A percentile compares a stretch with the other conserved stretches of the same genome.
These are phyloP conservation scores for Aspergillus chevalieri DNA, from an alignment of 2,329 filamentous ascomycete genomes.

Conservation along the genomic window DNA sequence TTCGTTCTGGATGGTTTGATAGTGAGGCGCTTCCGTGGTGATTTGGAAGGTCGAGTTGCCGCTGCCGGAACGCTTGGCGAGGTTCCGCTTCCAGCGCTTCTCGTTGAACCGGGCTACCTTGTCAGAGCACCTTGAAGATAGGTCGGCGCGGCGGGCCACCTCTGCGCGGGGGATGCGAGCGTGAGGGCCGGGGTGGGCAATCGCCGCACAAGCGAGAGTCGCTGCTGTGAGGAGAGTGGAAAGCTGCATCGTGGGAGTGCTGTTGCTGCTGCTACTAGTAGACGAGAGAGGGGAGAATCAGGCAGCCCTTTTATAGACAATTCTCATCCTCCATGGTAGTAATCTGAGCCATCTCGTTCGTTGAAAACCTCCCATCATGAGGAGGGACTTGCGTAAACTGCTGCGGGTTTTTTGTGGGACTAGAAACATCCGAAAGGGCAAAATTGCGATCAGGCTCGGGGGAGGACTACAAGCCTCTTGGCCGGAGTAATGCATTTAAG, in stretches of 20 bases:
- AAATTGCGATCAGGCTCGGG: no score
- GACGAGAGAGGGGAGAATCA: neutral
- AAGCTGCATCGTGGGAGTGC: neutral
- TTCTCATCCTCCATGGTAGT: no score
- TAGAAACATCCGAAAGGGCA: no score
- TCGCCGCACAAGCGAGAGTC: neutral
- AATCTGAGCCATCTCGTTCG: no score
- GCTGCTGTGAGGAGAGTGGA: neutral
- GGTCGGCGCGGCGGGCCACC: neutral
- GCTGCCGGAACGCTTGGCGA: neutral
- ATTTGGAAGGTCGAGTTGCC: neutral
- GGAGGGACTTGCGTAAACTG: no score
- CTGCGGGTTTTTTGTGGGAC: no score
- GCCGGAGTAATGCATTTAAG: no score
- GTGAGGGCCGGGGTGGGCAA: neutral
- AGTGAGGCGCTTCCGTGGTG: conserved; percentile 10
- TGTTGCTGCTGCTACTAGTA: neutral
- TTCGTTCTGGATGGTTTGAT: conserved; percentile 16
- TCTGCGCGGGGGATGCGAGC: neutral
- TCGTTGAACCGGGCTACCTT: neutral
- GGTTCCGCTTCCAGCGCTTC: neutral
- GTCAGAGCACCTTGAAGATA: neutral
- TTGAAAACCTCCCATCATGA: no score
- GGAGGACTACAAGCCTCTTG: no score
- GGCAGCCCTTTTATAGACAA: neutral